Evolutionary conservation across 176 grass and related monocot genomes (phyloP).

Genomic region (Zoysia pacifica): DNA sequence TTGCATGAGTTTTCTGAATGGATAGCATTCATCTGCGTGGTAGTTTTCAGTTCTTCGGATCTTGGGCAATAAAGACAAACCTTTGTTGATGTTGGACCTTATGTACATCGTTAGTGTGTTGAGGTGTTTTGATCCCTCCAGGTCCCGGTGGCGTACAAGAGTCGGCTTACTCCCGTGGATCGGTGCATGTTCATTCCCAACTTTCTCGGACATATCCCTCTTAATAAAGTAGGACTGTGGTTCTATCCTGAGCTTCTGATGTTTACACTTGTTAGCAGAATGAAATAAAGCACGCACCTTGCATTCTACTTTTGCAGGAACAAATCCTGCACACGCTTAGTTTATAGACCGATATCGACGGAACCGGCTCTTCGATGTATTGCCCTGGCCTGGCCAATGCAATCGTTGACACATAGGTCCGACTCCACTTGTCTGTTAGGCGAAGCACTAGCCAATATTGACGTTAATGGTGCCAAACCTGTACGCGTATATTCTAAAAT

Average conservation of each 20-base stretch:
- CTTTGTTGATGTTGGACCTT: slow-evolving; percentile 12
- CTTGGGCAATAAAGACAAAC: slow-evolving; percentile 53
- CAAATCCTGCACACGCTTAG: not conserved
- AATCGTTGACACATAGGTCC: no score
- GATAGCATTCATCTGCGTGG: not conserved
- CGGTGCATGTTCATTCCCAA: not conserved
- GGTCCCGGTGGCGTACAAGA: not conserved
- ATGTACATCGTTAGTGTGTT: slow-evolving; percentile 25
- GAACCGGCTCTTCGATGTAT: no score
- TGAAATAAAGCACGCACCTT: not conserved
- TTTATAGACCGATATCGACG: no score
- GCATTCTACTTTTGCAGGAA: not conserved
- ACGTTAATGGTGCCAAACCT: no score
- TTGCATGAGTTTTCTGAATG: slow-evolving; percentile 45
- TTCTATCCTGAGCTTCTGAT: not conserved
- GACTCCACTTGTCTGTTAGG: no score
- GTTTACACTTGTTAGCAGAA: not conserved
- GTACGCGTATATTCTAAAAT: no score
- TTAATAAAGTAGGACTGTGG: not conserved
- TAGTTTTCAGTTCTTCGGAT: slow-evolving; percentile 11
- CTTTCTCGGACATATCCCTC: not conserved
- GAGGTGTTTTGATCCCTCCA: slow-evolving; percentile 9
- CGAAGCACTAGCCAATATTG: no score
- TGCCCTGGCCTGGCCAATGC: no score
- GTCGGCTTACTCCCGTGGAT: not conserved